Evolutionary conservation across 345 rosid species (phyloP).

Genomic region (Arabis hirsuta): DNA sequence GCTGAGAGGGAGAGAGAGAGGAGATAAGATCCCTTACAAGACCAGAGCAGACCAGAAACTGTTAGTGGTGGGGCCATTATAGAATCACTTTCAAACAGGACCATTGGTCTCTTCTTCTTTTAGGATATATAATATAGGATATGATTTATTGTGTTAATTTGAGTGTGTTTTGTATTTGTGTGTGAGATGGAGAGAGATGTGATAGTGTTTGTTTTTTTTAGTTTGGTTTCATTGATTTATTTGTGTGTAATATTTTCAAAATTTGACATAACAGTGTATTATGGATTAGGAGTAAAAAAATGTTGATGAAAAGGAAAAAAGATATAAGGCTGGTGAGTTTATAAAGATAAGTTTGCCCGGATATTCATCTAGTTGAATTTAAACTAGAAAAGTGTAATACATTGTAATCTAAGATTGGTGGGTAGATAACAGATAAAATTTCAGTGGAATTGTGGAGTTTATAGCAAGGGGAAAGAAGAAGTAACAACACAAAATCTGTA

Average conservation of each 20-base stretch:
- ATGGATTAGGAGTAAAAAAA: constrained; percentile 7
- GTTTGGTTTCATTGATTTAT: constrained; percentile 29
- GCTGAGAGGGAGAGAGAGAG: constrained; percentile 12
- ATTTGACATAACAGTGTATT: constrained; percentile 33
- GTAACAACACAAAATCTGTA: constrained; percentile 6
- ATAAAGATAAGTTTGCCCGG: too few relatives aligned
- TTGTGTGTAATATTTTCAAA: constrained; percentile 31
- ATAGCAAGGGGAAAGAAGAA: neutral
- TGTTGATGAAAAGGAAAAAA: neutral
- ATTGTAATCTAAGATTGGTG: constrained; percentile 16
- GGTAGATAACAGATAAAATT: neutral
- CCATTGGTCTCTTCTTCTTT: constrained; percentile 35
- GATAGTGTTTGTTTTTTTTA: constrained; percentile 32
- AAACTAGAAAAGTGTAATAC: neutral
- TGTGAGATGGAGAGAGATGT: constrained; percentile 30
- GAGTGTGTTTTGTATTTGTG: constrained; percentile 37
- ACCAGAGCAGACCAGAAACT: constrained; percentile 37
- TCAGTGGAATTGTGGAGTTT: constrained; percentile 12
- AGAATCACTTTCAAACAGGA: constrained; percentile 37
- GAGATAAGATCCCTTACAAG: constrained; percentile 37
- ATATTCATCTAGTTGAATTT: too few relatives aligned
- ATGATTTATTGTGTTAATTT: constrained; percentile 9
- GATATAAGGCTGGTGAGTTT: constrained; percentile 2
- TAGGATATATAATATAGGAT: constrained; percentile 29
- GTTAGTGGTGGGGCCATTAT: constrained; percentile 33